Base-by-base conservation (phyloP, 139 green algal species). In the Volvox reticuliferus region DNA sequence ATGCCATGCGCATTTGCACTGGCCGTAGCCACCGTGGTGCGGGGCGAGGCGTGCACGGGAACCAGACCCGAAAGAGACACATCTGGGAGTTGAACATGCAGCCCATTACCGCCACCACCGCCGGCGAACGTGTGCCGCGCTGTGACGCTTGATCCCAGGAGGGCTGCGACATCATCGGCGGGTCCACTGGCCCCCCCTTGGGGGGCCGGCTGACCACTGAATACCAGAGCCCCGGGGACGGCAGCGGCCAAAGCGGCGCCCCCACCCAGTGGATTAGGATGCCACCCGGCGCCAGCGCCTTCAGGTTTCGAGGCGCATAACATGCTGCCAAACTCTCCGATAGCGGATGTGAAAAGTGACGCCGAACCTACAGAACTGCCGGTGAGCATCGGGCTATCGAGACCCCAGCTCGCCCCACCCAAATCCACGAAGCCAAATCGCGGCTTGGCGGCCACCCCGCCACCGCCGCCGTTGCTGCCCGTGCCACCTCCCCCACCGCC, bases 361-460 rank as follows among this genome's bases (percentile, higher is more conserved):
- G 17, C 73, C 32, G 37, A 6, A 33, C 12, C 50, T 2, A 35
- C 62, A 18, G 35, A 35, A 12, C 30, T 33, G 19, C 37, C 63
- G 1, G 73, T 36, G 37, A 91, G 88, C 12, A 82, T n/a, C 24
- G 88, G 88, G 32, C 67, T 88, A 19, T 92, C 88, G 30, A 92
- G 63, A 50, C 88, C 88, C 88, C 88, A 92, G 67, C 79, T 88
- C 3, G 88, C 88, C 17, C 88, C 88, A 26, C 88, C 88, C 12
- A 92, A 65, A 50, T 92, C 88, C 44, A 92, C 88, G 24, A 88
- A 88, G 24, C 88, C 88, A 30, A 92, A 92, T 14, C 88, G 79
- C 21, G 79, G 88, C 79, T 91, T 91, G 33, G 68, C 80, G 19
- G 28, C 65, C 1, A 35, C 19, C 1, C 24, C 78, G 26, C 71